A percentile compares a stretch with the other conserved stretches of the same genome.
These are phyloP conservation scores for Globisporangium cystogenes DNA, from an alignment of 352 stramenopile genomes.

Conservation along the genomic window DNA sequence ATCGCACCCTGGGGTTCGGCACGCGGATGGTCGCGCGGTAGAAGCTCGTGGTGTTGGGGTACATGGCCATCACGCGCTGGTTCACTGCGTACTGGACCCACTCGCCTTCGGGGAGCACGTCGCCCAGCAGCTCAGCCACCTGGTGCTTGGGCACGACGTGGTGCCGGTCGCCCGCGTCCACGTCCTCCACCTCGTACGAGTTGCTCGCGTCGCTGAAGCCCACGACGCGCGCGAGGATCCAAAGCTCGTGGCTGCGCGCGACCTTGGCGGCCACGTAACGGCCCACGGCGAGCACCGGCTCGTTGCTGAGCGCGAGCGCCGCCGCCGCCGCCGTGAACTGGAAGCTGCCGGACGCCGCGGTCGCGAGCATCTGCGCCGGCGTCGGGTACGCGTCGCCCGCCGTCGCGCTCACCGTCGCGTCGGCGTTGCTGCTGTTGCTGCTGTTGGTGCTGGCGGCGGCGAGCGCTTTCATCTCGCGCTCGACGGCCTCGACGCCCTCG, in stretches of 20 bases:
- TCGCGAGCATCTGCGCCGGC: conserved; percentile 2
- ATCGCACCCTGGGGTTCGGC: conserved; percentile 75
- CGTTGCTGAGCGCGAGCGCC: conserved; percentile 18
- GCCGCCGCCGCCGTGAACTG: conserved; percentile 11
- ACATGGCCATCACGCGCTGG: conserved; percentile 95
- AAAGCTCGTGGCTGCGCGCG: conserved; percentile 72
- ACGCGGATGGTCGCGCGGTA: conserved; percentile 91
- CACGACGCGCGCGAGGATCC: conserved; percentile 92
- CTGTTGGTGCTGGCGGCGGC: conserved; percentile 20
- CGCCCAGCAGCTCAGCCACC: conserved; percentile 88
- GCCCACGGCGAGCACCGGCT: conserved; percentile 37
- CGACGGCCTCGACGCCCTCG: conserved; percentile 44
- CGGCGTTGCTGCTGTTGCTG: neutral
- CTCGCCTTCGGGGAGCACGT: conserved; percentile 38
- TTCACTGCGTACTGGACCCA: conserved; percentile 88
- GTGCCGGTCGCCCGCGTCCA: conserved; percentile 79
- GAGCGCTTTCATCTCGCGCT: conserved; percentile 40
- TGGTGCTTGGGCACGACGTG: conserved; percentile 72
- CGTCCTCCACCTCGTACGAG: conserved; percentile 95
- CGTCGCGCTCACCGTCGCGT: neutral
- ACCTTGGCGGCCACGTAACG: conserved; percentile 73
- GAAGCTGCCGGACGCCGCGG: conserved; percentile 10
- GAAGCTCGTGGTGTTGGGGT: conserved; percentile 97
- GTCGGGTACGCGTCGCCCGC: conserved; percentile 6
- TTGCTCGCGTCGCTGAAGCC: conserved; percentile 85